These are phyloP conservation scores for Acacia crassicarpa DNA, from an alignment of 306 rosid species.

Conservation along the genomic window DNA sequence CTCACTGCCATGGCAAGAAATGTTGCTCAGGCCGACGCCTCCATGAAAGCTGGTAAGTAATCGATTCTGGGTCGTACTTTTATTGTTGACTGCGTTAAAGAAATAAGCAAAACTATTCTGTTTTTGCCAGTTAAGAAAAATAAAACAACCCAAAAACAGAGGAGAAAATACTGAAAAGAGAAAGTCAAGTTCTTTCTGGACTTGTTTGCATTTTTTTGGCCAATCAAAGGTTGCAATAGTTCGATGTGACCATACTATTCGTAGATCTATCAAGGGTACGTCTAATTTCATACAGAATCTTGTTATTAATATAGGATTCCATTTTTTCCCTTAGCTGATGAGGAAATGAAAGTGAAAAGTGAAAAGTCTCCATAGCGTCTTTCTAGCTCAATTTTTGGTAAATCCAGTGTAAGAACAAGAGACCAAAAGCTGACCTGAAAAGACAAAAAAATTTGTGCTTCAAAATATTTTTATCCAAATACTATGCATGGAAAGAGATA, in stretches of 20 bases:
- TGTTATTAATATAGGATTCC: no score
- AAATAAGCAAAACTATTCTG: background rate
- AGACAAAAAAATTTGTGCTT: background rate
- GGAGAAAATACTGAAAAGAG: background rate
- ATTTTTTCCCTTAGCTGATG: background rate
- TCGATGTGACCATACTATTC: background rate
- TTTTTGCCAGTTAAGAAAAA: background rate
- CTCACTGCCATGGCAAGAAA: slow-evolving; percentile 69
- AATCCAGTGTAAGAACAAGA: background rate
- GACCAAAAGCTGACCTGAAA: background rate
- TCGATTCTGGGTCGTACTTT: background rate
- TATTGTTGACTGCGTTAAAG: background rate
- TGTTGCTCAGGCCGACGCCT: slow-evolving; percentile 71
- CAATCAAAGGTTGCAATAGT: background rate
- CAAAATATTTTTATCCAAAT: background rate
- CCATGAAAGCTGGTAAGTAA: slow-evolving; percentile 60
- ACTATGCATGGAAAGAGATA: background rate
- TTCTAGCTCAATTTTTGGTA: background rate
- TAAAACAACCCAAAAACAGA: background rate
- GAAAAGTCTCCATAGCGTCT: background rate
- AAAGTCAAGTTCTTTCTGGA: background rate
- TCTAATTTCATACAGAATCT: background rate
- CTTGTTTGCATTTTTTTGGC: background rate
- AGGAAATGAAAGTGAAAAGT: background rate
- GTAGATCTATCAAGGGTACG: background rate